Conservation (phyloP, 2,329 filamentous ascomycete genomes). For the Hymenoscyphus infarciens region DNA sequence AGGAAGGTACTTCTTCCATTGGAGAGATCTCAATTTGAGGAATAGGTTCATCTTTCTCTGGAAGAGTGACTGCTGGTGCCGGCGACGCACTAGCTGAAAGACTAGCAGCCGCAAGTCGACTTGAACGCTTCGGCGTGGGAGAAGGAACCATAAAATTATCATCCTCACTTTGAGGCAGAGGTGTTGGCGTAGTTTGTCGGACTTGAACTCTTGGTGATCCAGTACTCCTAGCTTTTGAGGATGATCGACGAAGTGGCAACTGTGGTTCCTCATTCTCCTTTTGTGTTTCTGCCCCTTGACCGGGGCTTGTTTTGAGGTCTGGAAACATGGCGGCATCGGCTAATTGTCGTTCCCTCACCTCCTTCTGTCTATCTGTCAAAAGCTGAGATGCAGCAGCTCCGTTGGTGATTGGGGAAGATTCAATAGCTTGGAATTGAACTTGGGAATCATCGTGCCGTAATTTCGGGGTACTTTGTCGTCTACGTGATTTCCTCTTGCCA, state of each 20-base stretch:
- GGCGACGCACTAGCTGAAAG: slow-evolving; percentile 54
- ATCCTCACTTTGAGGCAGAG: slow-evolving; percentile 24
- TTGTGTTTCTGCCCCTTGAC: slow-evolving; percentile 17
- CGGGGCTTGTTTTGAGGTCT: slow-evolving; percentile 57
- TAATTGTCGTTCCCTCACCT: slow-evolving; percentile 70
- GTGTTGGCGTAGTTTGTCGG: slow-evolving; percentile 30
- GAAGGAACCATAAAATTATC: slow-evolving; percentile 49
- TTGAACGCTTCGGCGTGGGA: slow-evolving; percentile 48
- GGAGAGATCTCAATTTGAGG: slow-evolving; percentile 18
- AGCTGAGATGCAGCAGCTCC: slow-evolving; percentile 59
- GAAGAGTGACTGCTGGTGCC: slow-evolving; percentile 45
- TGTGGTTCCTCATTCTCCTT: slow-evolving; percentile 24
- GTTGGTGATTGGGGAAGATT: slow-evolving; percentile 51
- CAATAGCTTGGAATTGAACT: slow-evolving; percentile 69
- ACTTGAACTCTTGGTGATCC: background rate
- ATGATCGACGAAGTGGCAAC: slow-evolving; percentile 24
- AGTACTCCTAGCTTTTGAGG: slow-evolving; percentile 20
- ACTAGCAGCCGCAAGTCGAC: slow-evolving; percentile 46
- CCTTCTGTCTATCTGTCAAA: slow-evolving; percentile 75
- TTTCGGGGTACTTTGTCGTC: slow-evolving; percentile 44
- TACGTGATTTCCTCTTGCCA: slow-evolving; percentile 34
- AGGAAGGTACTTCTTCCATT: slow-evolving; percentile 21
- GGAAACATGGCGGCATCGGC: slow-evolving; percentile 64
- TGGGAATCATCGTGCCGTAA: slow-evolving; percentile 80
- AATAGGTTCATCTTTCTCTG: slow-evolving; percentile 49